These are phyloP conservation scores for Trifolium pratense DNA, from an alignment of 306 rosid genomes.

Conservation along the genomic window DNA sequence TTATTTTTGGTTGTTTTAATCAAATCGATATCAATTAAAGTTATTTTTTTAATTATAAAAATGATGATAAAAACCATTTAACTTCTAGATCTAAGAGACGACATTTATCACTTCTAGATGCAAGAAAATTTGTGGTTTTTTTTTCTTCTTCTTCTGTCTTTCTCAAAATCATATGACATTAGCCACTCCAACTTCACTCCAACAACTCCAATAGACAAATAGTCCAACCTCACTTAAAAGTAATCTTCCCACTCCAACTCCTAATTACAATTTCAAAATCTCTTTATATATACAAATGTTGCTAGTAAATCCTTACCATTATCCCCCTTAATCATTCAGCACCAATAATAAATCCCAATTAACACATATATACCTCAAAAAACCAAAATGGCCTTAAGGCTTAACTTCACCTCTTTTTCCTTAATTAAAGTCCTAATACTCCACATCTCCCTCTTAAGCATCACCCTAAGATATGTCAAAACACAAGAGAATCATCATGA, in stretches of 20 bases:
- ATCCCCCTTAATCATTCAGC: background rate
- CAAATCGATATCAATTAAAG: no score
- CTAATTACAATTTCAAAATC: background rate
- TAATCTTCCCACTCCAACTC: background rate
- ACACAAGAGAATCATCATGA: background rate
- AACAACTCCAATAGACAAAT: constrained; percentile 14
- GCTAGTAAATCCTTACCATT: background rate
- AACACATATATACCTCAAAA: background rate
- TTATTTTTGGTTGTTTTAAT: no score
- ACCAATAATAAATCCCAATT: no score
- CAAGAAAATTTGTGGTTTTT: no score
- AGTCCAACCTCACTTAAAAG: background rate
- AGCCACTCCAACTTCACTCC: background rate
- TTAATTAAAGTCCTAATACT: background rate
- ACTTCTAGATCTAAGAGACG: no score
- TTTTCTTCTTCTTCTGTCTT: no score
- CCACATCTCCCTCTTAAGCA: constrained; percentile 32
- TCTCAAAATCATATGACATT: background rate
- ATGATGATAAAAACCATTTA: no score
- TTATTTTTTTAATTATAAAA: no score
- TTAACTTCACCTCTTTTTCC: background rate
- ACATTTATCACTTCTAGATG: no score
- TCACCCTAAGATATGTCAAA: background rate
- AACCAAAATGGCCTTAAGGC: constrained; percentile 33
- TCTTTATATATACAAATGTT: background rate